Percentiles rank a stretch among this genome's conserved stretches.
Evolutionary conservation across 495 filamentous ascomycete species (phyloP).

Genomic region (Penicillium crystallinum): DNA sequence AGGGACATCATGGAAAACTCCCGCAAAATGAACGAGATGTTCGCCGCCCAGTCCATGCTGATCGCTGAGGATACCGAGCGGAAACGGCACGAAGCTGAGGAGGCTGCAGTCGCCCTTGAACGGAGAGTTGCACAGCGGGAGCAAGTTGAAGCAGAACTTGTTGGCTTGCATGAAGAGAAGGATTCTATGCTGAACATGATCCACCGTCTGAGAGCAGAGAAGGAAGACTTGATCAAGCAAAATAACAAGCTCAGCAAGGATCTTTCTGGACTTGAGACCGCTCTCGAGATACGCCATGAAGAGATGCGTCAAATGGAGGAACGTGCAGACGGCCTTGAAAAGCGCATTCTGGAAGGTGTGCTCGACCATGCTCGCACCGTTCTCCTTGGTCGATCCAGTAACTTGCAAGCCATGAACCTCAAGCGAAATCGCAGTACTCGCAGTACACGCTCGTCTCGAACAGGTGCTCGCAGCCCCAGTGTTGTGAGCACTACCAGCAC

Average conservation of each 20-base stretch:
- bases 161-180: slow-evolving; percentile 59
- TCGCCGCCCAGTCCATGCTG: slow-evolving; percentile 70
- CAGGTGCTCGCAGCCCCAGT: slow-evolving; percentile 36
- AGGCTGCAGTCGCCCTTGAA: slow-evolving; percentile 75
- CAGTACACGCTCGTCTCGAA: slow-evolving; percentile 35
- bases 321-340: slow-evolving; percentile 80
- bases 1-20: slow-evolving; percentile 83
- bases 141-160: slow-evolving; percentile 67
- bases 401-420: slow-evolving; percentile 55
- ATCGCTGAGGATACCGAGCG: slow-evolving; percentile 75
- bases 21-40: slow-evolving; percentile 78
- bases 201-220: slow-evolving; percentile 55
- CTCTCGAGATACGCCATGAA: slow-evolving; percentile 79
- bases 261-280: slow-evolving; percentile 81
- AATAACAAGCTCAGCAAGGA: slow-evolving; percentile 76
- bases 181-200: slow-evolving; percentile 55
- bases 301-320: slow-evolving; percentile 86
- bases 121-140: slow-evolving; percentile 72
- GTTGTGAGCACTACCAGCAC: slow-evolving; percentile 36
- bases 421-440: slow-evolving; percentile 56
- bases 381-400: slow-evolving; percentile 56
- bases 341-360: slow-evolving; percentile 87
- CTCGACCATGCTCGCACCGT: slow-evolving; percentile 90
- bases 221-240: slow-evolving; percentile 64
- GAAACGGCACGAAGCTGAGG: slow-evolving; percentile 74